A percentile compares a stretch with the other conserved stretches of the same genome.
Evolutionary conservation across 2,329 filamentous ascomycete genomes (phyloP).

Genomic region (Colletotrichum orchidophilum): DNA sequence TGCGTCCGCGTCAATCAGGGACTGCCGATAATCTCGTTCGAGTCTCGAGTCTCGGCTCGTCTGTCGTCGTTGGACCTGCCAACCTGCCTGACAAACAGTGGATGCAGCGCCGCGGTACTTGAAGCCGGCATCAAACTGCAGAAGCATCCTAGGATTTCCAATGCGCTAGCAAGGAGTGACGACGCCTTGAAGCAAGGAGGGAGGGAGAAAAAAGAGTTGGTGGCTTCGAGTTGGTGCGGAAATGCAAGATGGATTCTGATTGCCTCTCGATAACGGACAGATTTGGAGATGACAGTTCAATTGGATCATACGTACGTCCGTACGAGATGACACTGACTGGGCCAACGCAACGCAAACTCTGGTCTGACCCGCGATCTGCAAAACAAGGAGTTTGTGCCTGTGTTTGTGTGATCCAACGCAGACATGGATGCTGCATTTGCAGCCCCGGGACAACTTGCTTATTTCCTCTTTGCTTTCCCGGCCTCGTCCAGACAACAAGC

Average conservation of each 20-base stretch:
- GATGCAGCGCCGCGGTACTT: constrained; percentile 7
- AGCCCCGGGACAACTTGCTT: constrained; percentile 12
- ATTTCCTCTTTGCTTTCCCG: neutral
- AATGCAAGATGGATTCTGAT: neutral
- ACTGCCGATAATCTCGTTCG: constrained; percentile 9
- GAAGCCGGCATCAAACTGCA: neutral
- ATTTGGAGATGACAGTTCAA: neutral
- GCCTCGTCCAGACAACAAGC: neutral
- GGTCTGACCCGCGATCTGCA: constrained; percentile 18
- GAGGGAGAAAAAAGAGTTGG: neutral
- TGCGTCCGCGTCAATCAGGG: constrained; percentile 6
- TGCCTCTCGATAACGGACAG: neutral
- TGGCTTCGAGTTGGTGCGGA: neutral
- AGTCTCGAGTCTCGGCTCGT: neutral
- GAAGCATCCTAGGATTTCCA: neutral
- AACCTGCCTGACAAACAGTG: neutral
- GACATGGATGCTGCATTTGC: constrained; percentile 10
- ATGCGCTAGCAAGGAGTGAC: neutral
- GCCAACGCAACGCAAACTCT: neutral
- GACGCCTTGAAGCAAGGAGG: neutral
- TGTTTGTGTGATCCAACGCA: neutral
- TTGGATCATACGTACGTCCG: neutral
- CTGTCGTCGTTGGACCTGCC: neutral
- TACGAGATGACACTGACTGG: neutral
- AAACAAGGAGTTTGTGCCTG: constrained; percentile 18